Evolutionary conservation across 2,329 filamentous ascomycete species (phyloP), one percentile per base, ranked within the genome.

Genomic region (Colletotrichum limetticola): DNA sequence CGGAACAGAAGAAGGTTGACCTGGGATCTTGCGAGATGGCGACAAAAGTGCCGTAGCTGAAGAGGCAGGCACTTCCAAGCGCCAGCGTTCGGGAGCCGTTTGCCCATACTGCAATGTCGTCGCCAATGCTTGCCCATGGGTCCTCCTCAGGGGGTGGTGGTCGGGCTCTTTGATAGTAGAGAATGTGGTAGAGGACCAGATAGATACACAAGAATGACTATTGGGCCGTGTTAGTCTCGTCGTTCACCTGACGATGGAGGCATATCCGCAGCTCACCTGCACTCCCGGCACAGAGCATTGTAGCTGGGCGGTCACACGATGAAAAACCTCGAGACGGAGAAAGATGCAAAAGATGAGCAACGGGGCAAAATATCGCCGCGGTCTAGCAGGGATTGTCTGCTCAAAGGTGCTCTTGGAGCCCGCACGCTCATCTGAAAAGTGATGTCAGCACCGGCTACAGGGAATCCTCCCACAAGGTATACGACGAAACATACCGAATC

Each of bases 1-100:
- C 75, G 22, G 88, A 86, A 76, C 89, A 91, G 68, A 89, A 84
- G 70, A 86, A 89, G 0, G 86, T 88, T 14, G 88, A 89, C n/a
- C 77, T 79, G 22, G 78, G 76, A 3, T 80, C 80, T n/a, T 83
- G 82, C 16, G 81, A 80, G 2, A 82, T 76, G 19, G 84, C 80
- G 2, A 84, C 77, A 68, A 82, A 87, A 3, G 85, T 83, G 3
- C 86, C 86, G 4, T 81, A 80, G 12, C 83, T 81, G 53, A 89
- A 80, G n/a, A 85, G 70, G 22, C 83, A 6, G 5, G 80, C 80
- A 57, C 82, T 81, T 24, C 82, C 60, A 2, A 85, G 75, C 22
- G 84, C 78, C 56, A 82, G 79, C 4, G 83, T 76, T 11, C 82
- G 80, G 0, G 86, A 86, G 22, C 82, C 82, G 57, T 78, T 82